Evolutionary conservation across 2,329 filamentous ascomycete species (phyloP), one percentile per base, ranked within the genome.

Genomic region (Fusarium secorum): DNA sequence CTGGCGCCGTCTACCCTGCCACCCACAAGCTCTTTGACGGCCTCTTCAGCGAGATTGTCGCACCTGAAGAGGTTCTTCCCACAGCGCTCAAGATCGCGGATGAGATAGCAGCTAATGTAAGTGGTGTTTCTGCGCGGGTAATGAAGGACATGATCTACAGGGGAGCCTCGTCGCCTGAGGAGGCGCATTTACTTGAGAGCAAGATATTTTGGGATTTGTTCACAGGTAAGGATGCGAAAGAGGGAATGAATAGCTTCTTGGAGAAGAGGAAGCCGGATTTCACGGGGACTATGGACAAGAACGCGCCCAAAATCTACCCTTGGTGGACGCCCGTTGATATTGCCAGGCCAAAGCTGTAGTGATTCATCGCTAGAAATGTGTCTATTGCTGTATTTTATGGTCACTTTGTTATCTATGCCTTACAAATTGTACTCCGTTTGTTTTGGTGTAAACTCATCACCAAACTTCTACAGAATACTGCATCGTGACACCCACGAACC

Each of bases 121-220:
- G 90, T 72, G 81, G 81, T 2, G 87, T 93, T 32, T 87, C 88
- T 32, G 88, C 87, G 13, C 85, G 87, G 70, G 76, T 93, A 60
- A 94, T 93, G 87, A 87, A 88, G 76, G 91, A 93, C 74, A 79
- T 95, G 82, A 90, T 94, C 83, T 93, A 86, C 73, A 81, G 88
- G 33, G 85, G 85, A 38, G 83, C 85, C 0, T 83, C 81, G 22
- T 88, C 85, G 26, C 87, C 91, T 0, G 92, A 95, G 81, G 90
- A 85, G 53, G 88, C 91, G 59, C 91, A 93, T 82, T 79, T 93
- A 70, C 80, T 94, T 33, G 92, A 95, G 80, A 89, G 86, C 70
- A 85, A 83, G 67, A 78, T 92, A n/a, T 83, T 92, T 60, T 87
- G 86, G 74, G 88, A 90, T 70, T 64, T 91, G 63, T 89, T 90